A percentile compares a stretch with the other conserved stretches of the same genome.
These are phyloP conservation scores for Xylaria grammica DNA, from an alignment of 495 filamentous ascomycete genomes.

Conservation along the genomic window DNA sequence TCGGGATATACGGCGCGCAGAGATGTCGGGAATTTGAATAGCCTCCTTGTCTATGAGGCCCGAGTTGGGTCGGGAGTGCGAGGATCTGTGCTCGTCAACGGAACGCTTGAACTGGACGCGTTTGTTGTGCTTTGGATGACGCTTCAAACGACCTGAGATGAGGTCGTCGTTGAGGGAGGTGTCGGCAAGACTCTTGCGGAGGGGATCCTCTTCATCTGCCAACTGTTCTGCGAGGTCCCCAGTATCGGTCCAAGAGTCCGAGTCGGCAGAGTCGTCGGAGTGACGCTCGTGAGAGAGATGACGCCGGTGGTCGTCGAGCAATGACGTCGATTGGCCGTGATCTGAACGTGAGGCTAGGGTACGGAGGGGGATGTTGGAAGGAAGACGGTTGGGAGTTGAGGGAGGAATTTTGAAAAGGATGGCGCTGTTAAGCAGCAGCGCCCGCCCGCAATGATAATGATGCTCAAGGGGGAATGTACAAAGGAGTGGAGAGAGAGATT, in stretches of 20 bases:
- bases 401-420: slow-evolving; percentile 62
- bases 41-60: slow-evolving; percentile 73
- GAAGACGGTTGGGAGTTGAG: slow-evolving; percentile 54
- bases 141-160: slow-evolving; percentile 53
- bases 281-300: slow-evolving; percentile 49
- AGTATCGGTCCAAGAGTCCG: slow-evolving; percentile 88
- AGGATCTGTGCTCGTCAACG: slow-evolving; percentile 36
- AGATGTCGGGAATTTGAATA: slow-evolving; percentile 78
- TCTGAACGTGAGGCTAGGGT: slow-evolving; percentile 52
- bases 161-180: slow-evolving; percentile 63
- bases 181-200: slow-evolving; percentile 66
- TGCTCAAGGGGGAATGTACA: slow-evolving; percentile 34
- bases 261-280: slow-evolving; percentile 67
- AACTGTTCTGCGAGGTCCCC: slow-evolving; percentile 93
- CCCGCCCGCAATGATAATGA: slow-evolving; percentile 50
- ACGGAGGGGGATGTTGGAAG: slow-evolving; percentile 67
- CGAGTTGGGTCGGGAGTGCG: slow-evolving; percentile 32
- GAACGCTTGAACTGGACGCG: slow-evolving; percentile 53
- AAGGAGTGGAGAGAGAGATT: slow-evolving; percentile 36
- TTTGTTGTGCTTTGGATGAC: slow-evolving; percentile 45
- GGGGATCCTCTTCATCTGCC: slow-evolving; percentile 78
- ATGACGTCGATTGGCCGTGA: slow-evolving; percentile 45
- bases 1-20: slow-evolving; percentile 63
- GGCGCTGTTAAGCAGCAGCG: slow-evolving; percentile 67
- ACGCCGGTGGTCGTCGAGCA: slow-evolving; percentile 45